Evolutionary conservation across 768 basidiomycete genomes (phyloP), one percentile per base, ranked within the genome.

Genomic region (Boletus rubescentipes): DNA sequence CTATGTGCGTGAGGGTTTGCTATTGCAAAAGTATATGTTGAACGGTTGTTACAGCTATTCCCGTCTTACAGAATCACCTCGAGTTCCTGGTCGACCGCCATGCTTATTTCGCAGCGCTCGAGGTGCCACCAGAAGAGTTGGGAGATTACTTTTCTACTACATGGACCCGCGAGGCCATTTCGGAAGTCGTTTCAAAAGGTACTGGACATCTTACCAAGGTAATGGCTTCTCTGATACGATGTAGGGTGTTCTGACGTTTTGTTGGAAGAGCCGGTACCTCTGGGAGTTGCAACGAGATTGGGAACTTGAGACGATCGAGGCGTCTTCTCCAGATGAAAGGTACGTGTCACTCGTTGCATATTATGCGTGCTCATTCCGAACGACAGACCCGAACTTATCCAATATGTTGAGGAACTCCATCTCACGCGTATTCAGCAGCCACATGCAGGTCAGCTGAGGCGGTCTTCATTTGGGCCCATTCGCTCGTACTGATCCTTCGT

Each of bases 271-370:
- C 59, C 79, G 83, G 54, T 54, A 77, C 50, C 67, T 95, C 11
- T 95, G 89, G 89, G 83, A 89, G 54, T 53, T 75, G 23, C 82
- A 84, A 63, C 77, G 81, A 29, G 85, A 91, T 52, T 94, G 91
- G 87, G 87, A 89, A 63, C 64, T 88, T 40, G 81, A 85, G 50
- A 71, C 76, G 44, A 72, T 94, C 16, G 84, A 85, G 53, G 68
- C 66, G 0, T 74, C 79, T 16, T 55, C 78, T 9, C 64, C 65
- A 5, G 58, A 67, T 11, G 81, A 86, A 55, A 83, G 72, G 84
- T 84, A 53, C 30, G 69, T 35, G 26, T 20, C 11, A 14, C 12
- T 50, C 26, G 20, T 34, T 44, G 6, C n/a, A 20, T 20, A 15
- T 26, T 31, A 31, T 18, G 8, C 12, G 32, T 38, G 0, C 53